Conservation (phyloP, 805 yeast species). For the Kuraishia hungarica region DNA sequence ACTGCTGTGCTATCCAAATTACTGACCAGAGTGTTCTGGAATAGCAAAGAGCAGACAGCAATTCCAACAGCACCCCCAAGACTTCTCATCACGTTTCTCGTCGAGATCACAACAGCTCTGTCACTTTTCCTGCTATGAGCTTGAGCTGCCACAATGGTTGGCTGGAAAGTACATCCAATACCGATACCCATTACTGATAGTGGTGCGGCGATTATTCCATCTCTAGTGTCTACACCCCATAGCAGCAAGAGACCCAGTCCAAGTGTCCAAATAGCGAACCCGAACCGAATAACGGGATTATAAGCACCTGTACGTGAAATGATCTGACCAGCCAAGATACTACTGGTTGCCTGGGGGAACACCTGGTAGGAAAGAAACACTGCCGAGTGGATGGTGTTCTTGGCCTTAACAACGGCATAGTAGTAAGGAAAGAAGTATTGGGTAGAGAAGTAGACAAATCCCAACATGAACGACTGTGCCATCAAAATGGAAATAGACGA, state of each 20-base stretch:
- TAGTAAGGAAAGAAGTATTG: slow-evolving; percentile 41
- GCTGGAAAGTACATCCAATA: slow-evolving; percentile 44
- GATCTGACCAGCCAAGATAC: slow-evolving; percentile 36
- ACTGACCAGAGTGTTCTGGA: slow-evolving; percentile 17
- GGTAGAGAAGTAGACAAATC: slow-evolving; percentile 37
- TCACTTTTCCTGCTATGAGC: slow-evolving; percentile 43
- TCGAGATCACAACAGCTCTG: slow-evolving; percentile 49
- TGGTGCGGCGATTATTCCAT: slow-evolving; percentile 27
- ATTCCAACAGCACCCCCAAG: slow-evolving; percentile 59
- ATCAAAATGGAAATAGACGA: slow-evolving; percentile 25
- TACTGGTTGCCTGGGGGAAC: slow-evolving; percentile 28
- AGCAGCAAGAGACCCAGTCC: slow-evolving; percentile 31
- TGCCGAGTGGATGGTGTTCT: slow-evolving; percentile 29
- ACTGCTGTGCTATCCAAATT: slow-evolving; percentile 5
- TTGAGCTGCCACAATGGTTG: slow-evolving; percentile 46
- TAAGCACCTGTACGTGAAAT: slow-evolving; percentile 35
- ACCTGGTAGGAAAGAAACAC: slow-evolving; percentile 35
- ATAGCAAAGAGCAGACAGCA: slow-evolving; percentile 28
- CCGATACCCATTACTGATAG: slow-evolving; percentile 32
- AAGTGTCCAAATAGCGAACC: slow-evolving; percentile 32
- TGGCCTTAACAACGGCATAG: slow-evolving; percentile 36
- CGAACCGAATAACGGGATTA: slow-evolving; percentile 28
- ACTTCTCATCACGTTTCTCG: slow-evolving; percentile 47
- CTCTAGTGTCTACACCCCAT: slow-evolving; percentile 20
- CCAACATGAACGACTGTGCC: slow-evolving; percentile 35